phyloP scores from a whole-genome alignment of 2,329 filamentous ascomycete genomes.

The Fusarium mexicanum region DNA sequence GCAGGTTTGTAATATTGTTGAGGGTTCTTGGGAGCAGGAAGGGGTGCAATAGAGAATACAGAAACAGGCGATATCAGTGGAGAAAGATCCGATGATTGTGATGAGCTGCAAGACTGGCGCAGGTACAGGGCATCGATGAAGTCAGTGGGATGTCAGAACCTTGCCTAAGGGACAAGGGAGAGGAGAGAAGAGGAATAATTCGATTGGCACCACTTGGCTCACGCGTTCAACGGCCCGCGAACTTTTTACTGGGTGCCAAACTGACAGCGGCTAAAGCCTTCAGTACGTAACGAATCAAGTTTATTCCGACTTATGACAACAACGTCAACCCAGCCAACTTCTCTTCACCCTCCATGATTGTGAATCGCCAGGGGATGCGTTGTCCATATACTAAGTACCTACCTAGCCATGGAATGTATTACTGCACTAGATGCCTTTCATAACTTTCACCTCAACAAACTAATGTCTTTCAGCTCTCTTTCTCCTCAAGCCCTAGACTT shows the following conservation, averaged over 20 bases:
- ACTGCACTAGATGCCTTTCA: neutral
- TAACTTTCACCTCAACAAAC: constrained; percentile 3
- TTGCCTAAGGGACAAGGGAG: constrained; percentile 5
- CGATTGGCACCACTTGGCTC: constrained; percentile 27
- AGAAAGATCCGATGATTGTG: constrained; percentile 23
- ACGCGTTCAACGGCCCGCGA: constrained; percentile 31
- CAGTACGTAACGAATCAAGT: constrained; percentile 21
- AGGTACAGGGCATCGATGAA: constrained; percentile 38
- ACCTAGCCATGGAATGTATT: neutral
- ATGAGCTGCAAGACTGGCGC: constrained; percentile 37
- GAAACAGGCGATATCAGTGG: constrained; percentile 10
- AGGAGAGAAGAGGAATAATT: constrained; percentile 17
- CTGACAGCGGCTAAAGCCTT: constrained; percentile 22
- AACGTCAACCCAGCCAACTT: constrained; percentile 4
- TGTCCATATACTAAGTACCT: neutral
- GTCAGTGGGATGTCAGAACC: constrained; percentile 22
- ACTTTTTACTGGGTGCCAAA: constrained; percentile 29
- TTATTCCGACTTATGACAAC: constrained; percentile 16
- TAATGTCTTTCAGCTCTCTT: neutral
- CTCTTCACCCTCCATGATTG: constrained; percentile 7
- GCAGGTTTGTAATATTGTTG: constrained; percentile 1
- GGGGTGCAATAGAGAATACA: constrained; percentile 5
- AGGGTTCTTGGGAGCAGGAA: neutral
- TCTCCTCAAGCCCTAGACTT: constrained; percentile 25
- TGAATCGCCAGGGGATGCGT: neutral